phyloP scores from a whole-genome alignment of 257 asterid genomes.

The Knoxia roxburghii region DNA sequence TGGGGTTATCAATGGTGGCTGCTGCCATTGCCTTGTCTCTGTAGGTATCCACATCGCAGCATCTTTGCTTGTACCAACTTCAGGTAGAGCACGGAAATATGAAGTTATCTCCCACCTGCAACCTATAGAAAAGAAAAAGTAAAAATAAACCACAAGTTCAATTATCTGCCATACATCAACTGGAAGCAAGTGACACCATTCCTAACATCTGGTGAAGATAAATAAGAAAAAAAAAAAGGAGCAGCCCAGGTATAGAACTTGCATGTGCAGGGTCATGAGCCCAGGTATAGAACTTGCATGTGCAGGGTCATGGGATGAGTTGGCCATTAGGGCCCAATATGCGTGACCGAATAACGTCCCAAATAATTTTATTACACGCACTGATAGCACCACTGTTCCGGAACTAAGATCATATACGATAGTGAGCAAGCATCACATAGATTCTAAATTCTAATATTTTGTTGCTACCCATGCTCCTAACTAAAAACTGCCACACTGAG shows the following conservation, averaged over 20 bases:
- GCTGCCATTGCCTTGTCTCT: constrained; percentile 78
- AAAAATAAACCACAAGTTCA: not conserved
- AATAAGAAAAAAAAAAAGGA: too few relatives aligned
- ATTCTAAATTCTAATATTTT: not conserved
- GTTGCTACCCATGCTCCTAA: not conserved
- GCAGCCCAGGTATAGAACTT: too few relatives aligned
- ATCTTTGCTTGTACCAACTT: constrained; percentile 46
- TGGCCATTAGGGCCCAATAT: too few relatives aligned
- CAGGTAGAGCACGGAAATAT: constrained; percentile 62
- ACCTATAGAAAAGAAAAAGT: constrained; percentile 30
- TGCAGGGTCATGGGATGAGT: too few relatives aligned
- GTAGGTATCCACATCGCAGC: constrained; percentile 80
- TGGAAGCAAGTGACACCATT: not conserved
- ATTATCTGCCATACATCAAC: not conserved
- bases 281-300: too few relatives aligned
- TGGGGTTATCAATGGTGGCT: constrained; percentile 66
- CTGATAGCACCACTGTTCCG: not conserved
- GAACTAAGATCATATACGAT: not conserved
- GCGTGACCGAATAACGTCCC: too few relatives aligned
- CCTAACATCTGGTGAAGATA: not conserved
- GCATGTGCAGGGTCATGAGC: too few relatives aligned
- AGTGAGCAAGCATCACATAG: not conserved
- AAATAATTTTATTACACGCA: not conserved
- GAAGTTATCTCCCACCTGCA: constrained; percentile 93
- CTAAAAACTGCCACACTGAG: not conserved